Evolutionary conservation across 2,329 filamentous ascomycete species (phyloP).

Genomic region (Ilyonectria destructans): DNA sequence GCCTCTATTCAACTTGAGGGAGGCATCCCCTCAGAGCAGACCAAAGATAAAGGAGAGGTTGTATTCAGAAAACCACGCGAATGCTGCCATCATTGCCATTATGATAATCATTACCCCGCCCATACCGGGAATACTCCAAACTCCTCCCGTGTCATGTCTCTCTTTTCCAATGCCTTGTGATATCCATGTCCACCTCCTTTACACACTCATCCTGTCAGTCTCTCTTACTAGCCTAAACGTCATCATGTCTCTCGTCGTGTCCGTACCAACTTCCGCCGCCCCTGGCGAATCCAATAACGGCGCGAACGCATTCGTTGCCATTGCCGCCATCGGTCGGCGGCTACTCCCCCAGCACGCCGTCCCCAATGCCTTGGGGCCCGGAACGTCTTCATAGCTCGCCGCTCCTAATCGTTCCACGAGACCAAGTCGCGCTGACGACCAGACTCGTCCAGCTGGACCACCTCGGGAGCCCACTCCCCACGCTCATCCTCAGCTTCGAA

Average conservation of each 20-base stretch:
- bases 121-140: constrained; percentile 8
- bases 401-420: constrained; percentile 61
- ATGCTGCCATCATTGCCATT: not conserved
- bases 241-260: not conserved
- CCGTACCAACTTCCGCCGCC: not conserved
- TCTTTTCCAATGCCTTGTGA: constrained; percentile 4
- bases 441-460: constrained; percentile 68
- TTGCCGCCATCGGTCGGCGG: not conserved
- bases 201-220: not conserved
- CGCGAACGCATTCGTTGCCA: constrained; percentile 4
- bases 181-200: not conserved
- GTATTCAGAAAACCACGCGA: not conserved
- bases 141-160: not conserved
- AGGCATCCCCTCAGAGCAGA: not conserved
- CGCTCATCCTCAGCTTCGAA: constrained; percentile 70
- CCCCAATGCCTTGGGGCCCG: constrained; percentile 6
- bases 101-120: not conserved
- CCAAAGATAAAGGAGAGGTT: not conserved
- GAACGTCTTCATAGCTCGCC: constrained; percentile 20
- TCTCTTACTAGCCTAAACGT: not conserved
- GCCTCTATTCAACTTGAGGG: not conserved
- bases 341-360: not conserved
- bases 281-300: not conserved
- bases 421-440: constrained; percentile 69
- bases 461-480: constrained; percentile 68